Evolutionary conservation across 2,329 filamentous ascomycete genomes (phyloP).

Genomic region (Curvularia hawaiiensis): DNA sequence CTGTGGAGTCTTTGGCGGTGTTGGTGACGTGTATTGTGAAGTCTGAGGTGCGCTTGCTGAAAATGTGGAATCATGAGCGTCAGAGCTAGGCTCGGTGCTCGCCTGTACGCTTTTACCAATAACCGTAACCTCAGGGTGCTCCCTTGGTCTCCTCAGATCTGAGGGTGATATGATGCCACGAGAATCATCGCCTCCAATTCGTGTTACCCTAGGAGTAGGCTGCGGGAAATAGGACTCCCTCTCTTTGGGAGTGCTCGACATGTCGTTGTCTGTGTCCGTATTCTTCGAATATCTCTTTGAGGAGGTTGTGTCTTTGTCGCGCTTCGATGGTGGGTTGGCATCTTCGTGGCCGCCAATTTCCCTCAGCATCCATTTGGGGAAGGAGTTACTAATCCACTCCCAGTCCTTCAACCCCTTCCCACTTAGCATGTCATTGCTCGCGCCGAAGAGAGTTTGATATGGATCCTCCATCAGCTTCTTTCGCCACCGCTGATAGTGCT

Average conservation of each 20-base stretch:
- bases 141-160: slow-evolving; percentile 36
- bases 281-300: slow-evolving; percentile 22
- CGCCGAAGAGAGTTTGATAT: slow-evolving; percentile 52
- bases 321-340: neutral
- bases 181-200: slow-evolving; percentile 24
- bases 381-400: slow-evolving; percentile 37
- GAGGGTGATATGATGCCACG: slow-evolving; percentile 39
- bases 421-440: slow-evolving; percentile 42
- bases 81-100: neutral
- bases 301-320: neutral
- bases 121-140: slow-evolving; percentile 16
- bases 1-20: slow-evolving; percentile 10
- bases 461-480: slow-evolving; percentile 47
- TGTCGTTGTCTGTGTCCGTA: slow-evolving; percentile 14
- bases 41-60: neutral
- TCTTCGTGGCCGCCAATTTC: slow-evolving; percentile 28
- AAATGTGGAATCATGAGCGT: neutral
- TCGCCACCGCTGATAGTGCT: slow-evolving; percentile 38
- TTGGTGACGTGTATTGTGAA: neutral
- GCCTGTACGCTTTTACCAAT: neutral
- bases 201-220: slow-evolving; percentile 20
- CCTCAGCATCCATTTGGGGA: slow-evolving; percentile 41
- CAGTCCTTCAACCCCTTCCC: slow-evolving; percentile 40
- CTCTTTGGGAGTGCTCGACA: neutral
- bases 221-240: slow-evolving; percentile 20